Base-by-base conservation (phyloP, 495 filamentous ascomycete genomes). In the Aspergillus haitiensis region DNA sequence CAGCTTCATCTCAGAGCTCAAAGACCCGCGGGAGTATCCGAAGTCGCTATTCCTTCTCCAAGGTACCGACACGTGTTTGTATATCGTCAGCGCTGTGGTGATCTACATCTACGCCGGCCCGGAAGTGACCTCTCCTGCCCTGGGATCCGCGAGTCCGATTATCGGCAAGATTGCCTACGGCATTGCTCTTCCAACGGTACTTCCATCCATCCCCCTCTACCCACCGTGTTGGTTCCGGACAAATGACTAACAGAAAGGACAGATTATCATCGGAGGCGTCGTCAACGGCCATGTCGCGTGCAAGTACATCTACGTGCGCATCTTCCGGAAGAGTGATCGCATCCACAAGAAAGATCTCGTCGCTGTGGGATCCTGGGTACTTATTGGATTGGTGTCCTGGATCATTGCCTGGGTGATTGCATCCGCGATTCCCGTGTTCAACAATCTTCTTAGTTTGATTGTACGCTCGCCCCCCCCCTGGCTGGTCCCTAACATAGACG, bases 81-180 rank as follows among this genome's bases (percentile, higher is more conserved):
- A 93, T 68, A 82, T 84, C 34, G 56, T 86, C 31, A 84, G 88
- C 12, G 86, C 85, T 11, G 75, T 80, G 3, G 74, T 91, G 7
- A 81, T 92, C 49, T 93, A 92, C 73, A 77, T 74, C 61, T 93
- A 81, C 71, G 86, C 85, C 35, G 90, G 90, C 5, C 73, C 70
- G 0, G 78, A 79, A n/a, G 89, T 93, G 48, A 69, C 75, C 11
- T 86, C 86, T 0, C 90, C 90, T 1, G 88, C 88, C 6, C 81
- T 93, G 2, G 81, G 87, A 6, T 87, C 87, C 0, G 85, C 86
- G n/a, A 80, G 83, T 8, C 63, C 68, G 0, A 51, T 78, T 0
- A 66, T 94, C 7, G 83, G 86, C 62, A 90, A 89, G 66, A 67
- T 92, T 39, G 83, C 86, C 9, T 94, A 88, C 62, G 89, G 89